Percentiles rank a stretch among this genome's conserved stretches.
Evolutionary conservation across 345 rosid genomes (phyloP).

Genomic region (Gossypium turneri): DNA sequence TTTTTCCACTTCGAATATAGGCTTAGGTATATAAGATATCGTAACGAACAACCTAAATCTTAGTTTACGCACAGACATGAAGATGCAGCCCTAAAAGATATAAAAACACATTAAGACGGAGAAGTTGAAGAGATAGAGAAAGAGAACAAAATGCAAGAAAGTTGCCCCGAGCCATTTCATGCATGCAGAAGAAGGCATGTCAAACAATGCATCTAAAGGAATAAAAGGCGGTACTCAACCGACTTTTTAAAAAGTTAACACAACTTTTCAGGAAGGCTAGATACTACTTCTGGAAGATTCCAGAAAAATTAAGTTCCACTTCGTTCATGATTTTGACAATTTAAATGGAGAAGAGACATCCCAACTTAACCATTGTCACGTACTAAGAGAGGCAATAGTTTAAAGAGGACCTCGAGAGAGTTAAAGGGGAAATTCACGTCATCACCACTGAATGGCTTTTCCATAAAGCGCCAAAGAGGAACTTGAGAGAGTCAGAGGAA

Average conservation of each 20-base stretch:
- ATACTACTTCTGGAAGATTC: background rate
- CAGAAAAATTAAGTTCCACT: background rate
- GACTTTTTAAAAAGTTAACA: background rate
- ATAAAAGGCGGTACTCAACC: conserved; percentile 1
- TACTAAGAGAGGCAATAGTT: background rate
- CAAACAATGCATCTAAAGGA: background rate
- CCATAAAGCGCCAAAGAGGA: no score
- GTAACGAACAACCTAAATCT: background rate
- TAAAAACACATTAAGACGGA: background rate
- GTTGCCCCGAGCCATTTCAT: background rate
- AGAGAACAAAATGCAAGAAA: background rate
- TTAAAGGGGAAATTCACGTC: no score
- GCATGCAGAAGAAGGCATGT: background rate
- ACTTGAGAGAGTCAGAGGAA: no score
- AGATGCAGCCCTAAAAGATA: background rate
- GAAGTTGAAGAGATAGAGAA: background rate
- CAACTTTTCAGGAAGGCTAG: background rate
- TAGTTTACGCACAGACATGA: background rate
- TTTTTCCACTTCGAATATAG: background rate
- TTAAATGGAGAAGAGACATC: background rate
- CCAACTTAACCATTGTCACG: background rate
- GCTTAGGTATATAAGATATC: background rate
- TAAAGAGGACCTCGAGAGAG: background rate
- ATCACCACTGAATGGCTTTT: no score
- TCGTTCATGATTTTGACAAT: background rate